Percentiles rank a stretch among this genome's conserved stretches.
Evolutionary conservation across 768 basidiomycete species (phyloP).

Genomic region (Pleurotus citrinopileatus): DNA sequence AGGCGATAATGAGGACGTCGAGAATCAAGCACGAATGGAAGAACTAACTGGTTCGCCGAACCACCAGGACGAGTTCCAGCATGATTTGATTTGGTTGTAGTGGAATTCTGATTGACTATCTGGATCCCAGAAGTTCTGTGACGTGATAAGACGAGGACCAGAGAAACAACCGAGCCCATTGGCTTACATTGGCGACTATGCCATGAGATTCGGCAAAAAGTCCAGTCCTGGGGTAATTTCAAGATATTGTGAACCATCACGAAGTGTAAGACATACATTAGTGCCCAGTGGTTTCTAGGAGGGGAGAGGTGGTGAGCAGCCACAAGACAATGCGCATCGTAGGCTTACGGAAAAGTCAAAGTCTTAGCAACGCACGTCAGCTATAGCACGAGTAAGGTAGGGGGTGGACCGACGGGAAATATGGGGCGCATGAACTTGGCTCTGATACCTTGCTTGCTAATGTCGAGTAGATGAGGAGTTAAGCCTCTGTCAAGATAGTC

Average conservation of each 20-base stretch:
- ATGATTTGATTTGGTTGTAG: constrained; percentile 61
- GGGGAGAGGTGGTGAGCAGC: constrained; percentile 6
- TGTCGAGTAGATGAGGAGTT: constrained; percentile 78
- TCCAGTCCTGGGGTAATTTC: constrained; percentile 64
- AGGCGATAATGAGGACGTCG: background rate
- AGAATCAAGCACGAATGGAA: background rate
- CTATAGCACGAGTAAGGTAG: background rate
- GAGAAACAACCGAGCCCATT: background rate
- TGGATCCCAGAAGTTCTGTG: constrained; percentile 88
- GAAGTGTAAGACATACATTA: constrained; percentile 53
- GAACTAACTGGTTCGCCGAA: constrained; percentile 74
- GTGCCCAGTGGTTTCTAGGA: constrained; percentile 81
- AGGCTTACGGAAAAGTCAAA: constrained; percentile 82
- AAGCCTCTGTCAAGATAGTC: constrained; percentile 85
- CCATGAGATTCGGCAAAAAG: constrained; percentile 89
- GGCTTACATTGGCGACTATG: constrained; percentile 79
- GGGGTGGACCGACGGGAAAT: constrained; percentile 63
- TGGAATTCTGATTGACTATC: constrained; percentile 57
- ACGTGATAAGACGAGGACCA: background rate
- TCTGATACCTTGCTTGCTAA: constrained; percentile 79
- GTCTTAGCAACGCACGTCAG: constrained; percentile 44
- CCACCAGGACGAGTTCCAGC: constrained; percentile 81
- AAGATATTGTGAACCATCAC: constrained; percentile 2
- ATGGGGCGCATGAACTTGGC: constrained; percentile 87
- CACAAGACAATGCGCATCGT: background rate